Evolutionary conservation across 495 filamentous ascomycete species (phyloP).

Genomic region (Xylona heveae): DNA sequence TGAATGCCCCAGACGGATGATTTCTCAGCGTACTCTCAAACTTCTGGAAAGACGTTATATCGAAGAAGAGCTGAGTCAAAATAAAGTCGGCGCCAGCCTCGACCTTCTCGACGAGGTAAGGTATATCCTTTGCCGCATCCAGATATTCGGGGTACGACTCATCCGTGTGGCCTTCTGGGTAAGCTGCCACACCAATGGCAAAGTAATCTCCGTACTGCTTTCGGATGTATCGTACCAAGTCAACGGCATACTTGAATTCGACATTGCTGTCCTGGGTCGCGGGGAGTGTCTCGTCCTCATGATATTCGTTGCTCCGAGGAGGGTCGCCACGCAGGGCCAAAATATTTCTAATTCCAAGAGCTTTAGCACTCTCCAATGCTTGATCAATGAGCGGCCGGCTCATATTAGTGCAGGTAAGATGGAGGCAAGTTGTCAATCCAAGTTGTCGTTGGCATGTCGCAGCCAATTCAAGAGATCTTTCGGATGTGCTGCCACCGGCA

Average conservation of each 20-base stretch:
- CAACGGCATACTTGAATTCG: conserved; percentile 76
- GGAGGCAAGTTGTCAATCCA: conserved; percentile 82
- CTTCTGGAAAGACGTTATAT: conserved; percentile 53
- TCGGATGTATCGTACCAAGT: conserved; percentile 77
- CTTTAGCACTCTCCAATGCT: conserved; percentile 78
- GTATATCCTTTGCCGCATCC: conserved; percentile 57
- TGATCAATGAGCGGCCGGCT: conserved; percentile 66
- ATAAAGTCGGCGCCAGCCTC: conserved; percentile 90
- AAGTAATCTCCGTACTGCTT: conserved; percentile 82
- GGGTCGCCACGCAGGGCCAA: conserved; percentile 88
- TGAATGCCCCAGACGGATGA: conserved; percentile 72
- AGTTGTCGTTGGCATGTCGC: conserved; percentile 88
- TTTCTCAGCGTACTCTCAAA: conserved; percentile 63
- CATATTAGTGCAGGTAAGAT: conserved; percentile 98
- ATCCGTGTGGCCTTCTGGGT: conserved; percentile 92
- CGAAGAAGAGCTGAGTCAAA: conserved; percentile 98
- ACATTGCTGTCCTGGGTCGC: conserved; percentile 35
- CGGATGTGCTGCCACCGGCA: conserved; percentile 76
- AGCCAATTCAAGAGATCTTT: conserved; percentile 79
- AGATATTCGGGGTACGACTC: conserved; percentile 64
- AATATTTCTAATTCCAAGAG: conserved; percentile 84
- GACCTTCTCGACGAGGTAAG: conserved; percentile 80
- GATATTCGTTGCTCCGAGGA: conserved; percentile 73
- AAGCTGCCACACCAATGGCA: conserved; percentile 84
- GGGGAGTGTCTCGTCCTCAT: conserved; percentile 27